Conservation (phyloP, 257 asterid genomes). For the Primulina tabacum region DNA sequence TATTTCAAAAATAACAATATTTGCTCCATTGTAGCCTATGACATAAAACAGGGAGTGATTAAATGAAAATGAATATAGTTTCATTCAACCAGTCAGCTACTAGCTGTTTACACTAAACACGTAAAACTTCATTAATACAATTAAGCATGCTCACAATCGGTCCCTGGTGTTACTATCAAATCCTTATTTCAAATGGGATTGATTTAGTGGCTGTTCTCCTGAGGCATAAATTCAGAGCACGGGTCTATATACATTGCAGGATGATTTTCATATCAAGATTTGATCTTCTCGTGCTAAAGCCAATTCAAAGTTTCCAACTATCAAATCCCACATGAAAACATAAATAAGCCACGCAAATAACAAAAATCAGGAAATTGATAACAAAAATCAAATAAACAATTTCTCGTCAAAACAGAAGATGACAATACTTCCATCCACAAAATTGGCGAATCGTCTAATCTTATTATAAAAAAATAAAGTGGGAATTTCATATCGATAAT, state of each 20-base stretch:
- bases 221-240: not conserved
- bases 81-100: not conserved
- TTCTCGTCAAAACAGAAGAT: not conserved
- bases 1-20: no score
- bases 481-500: constrained; percentile 13
- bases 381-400: not conserved
- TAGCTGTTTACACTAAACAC: not conserved
- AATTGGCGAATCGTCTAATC: no score
- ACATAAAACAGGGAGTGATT: not conserved
- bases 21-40: not conserved
- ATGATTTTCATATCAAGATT: not conserved
- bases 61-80: not conserved
- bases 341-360: not conserved
- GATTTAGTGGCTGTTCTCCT: not conserved
- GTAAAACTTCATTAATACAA: not conserved
- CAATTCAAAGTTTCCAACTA: no score
- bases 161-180: not conserved
- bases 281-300: not conserved
- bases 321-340: not conserved
- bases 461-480: not conserved
- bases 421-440: not conserved
- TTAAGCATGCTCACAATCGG: no score
- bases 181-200: not conserved
- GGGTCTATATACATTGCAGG: not conserved
- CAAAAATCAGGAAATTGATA: not conserved